Evolutionary conservation across 768 basidiomycete species (phyloP), one percentile per base, ranked within the genome.

Genomic region (Mycena vulgaris): DNA sequence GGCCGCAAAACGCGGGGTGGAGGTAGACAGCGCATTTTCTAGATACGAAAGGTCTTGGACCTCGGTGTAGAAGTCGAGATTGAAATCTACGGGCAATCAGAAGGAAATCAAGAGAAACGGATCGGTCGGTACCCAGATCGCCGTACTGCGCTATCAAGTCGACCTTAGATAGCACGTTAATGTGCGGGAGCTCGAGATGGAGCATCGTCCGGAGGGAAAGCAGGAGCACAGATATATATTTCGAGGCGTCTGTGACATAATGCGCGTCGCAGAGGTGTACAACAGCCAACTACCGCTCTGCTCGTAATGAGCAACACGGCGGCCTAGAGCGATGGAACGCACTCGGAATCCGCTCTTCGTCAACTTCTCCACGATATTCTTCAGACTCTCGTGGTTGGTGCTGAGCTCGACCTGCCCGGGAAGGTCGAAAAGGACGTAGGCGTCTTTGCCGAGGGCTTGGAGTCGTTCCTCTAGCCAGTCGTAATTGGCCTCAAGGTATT

Each of bases 391-490:
- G 79, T 99, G 97, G 78, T 97, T 98, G 59, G 98, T 99, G 80
- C 94, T 96, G 53, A 99, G 83, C 80, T 99, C 98, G 59, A 99
- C 98, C 83, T 99, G 98, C 1, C 98, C 98, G 0, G 98, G 96
- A 6, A 98, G 88, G 79, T 99, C 98, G 79, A 99, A 98, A 39
- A 99, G 84, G 42, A 98, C 88, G 80, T 97, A 98, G 27, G 90
- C 90, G 71, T 95, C 93, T 30, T 85, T 83, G 21, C 90, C 92
- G 25, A 93, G 83, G 75, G 88, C 90, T 61, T 82, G 84, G 75
- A 96, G 78, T 40, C 88, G 83, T 62, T 87, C 89, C 80, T 94
- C 89, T 13, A 97, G 85, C 92, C 93, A 93, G 79, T 99, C 98
- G 71, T 91, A 90, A 80, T 99, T 99, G n/a, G 86, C 90, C 75